phyloP scores from a whole-genome alignment of 495 filamentous ascomycete genomes.

The Xanthoparmelia taractica region DNA sequence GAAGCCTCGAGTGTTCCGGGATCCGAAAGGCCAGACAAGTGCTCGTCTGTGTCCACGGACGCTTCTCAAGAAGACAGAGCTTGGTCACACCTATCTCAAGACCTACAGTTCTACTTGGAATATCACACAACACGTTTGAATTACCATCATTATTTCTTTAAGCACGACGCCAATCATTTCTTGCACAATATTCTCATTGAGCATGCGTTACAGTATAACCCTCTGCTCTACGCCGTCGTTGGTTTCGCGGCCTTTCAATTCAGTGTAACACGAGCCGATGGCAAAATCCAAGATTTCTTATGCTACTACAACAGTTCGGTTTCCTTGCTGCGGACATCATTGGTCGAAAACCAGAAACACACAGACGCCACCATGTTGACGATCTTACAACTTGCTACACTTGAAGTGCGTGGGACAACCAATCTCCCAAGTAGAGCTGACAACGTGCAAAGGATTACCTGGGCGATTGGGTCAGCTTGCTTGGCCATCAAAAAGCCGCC shows the following conservation, averaged over 20 bases:
- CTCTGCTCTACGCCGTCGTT: constrained; percentile 81
- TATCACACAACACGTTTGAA: constrained; percentile 70
- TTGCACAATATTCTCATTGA: constrained; percentile 63
- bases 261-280: constrained; percentile 57
- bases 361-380: constrained; percentile 72
- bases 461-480: constrained; percentile 87
- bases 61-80: constrained; percentile 14
- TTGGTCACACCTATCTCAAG: constrained; percentile 40
- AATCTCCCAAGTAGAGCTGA: constrained; percentile 23
- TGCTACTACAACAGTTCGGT: constrained; percentile 87
- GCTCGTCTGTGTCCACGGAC: constrained; percentile 21
- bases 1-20: constrained; percentile 27
- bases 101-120: constrained; percentile 68
- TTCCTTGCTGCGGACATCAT: constrained; percentile 59
- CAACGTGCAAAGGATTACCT: constrained; percentile 66
- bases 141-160: constrained; percentile 72
- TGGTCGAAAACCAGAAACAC: constrained; percentile 61
- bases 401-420: constrained; percentile 59
- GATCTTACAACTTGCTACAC: constrained; percentile 83
- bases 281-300: constrained; percentile 72
- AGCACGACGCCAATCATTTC: constrained; percentile 58
- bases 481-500: constrained; percentile 88
- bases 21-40: constrained; percentile 9
- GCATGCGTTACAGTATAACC: constrained; percentile 67
- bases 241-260: constrained; percentile 86